These are phyloP conservation scores for Pezicula carpinea DNA, from an alignment of 2,329 filamentous ascomycete genomes.

Conservation along the genomic window DNA sequence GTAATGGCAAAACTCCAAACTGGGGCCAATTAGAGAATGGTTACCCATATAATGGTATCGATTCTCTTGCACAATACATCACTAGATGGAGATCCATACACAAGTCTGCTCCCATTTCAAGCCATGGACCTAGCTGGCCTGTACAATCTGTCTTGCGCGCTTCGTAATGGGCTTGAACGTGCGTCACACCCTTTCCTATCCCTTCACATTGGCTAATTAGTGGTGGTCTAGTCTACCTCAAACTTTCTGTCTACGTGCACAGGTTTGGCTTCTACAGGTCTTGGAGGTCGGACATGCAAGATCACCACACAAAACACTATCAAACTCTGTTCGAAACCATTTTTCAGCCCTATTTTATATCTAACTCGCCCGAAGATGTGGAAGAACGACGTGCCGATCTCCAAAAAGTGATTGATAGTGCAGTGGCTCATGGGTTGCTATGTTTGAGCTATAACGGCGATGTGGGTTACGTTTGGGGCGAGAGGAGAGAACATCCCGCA, in stretches of 20 bases:
- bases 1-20: background rate
- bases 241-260: background rate
- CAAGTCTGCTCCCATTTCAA: background rate
- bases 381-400: background rate
- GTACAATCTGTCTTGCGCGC: background rate
- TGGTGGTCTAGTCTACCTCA: background rate
- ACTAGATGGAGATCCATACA: background rate
- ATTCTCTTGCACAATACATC: constrained; percentile 1
- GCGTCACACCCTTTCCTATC: too few relatives aligned
- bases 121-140: background rate
- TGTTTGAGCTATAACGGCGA: too few relatives aligned
- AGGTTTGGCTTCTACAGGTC: background rate
- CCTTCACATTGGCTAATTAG: background rate
- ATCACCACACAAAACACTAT: background rate
- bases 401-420: background rate
- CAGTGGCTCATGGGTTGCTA: background rate
- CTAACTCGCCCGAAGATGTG: background rate
- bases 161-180: background rate
- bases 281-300: too few relatives aligned
- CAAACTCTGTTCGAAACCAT: background rate
- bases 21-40: background rate
- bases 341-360: background rate
- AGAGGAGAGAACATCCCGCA: too few relatives aligned
- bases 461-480: too few relatives aligned
- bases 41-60: background rate